These are phyloP conservation scores for Omphalotus guepiniiformis DNA, from an alignment of 768 basidiomycete genomes.

Conservation along the genomic window DNA sequence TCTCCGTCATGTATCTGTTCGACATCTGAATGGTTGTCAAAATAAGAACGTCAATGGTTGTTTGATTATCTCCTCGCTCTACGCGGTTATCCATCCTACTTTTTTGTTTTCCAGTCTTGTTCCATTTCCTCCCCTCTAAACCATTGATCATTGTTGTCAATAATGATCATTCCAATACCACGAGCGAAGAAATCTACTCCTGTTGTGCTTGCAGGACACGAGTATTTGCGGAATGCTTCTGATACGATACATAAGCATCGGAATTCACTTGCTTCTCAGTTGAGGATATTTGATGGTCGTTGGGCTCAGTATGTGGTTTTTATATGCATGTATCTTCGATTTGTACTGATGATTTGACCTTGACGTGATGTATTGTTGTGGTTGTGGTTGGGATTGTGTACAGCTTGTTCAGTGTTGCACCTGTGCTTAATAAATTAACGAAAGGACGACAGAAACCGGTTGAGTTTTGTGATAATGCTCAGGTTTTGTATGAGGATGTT, in stretches of 20 bases:
- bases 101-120: too few species aligned
- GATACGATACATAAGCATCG: constrained; percentile 12
- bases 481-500: constrained; percentile 10
- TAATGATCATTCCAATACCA: not conserved
- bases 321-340: not conserved
- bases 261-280: constrained; percentile 8
- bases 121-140: too few species aligned
- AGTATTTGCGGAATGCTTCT: constrained; percentile 10
- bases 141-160: too few species aligned
- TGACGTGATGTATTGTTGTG: not conserved
- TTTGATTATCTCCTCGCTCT: too few species aligned
- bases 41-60: too few species aligned
- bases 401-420: constrained; percentile 13
- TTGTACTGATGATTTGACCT: not conserved
- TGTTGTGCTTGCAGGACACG: constrained; percentile 9
- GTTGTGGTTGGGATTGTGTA: too few species aligned
- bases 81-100: too few species aligned
- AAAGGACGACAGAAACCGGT: constrained; percentile 13
- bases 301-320: constrained; percentile 13
- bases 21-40: too few species aligned
- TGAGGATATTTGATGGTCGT: constrained; percentile 8
- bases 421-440: constrained; percentile 12
- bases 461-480: constrained; percentile 11
- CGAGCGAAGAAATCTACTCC: constrained; percentile 6
- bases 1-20: too few species aligned